Conservation (phyloP, 208 protist genomes). For the Phytomonas francai region DNA sequence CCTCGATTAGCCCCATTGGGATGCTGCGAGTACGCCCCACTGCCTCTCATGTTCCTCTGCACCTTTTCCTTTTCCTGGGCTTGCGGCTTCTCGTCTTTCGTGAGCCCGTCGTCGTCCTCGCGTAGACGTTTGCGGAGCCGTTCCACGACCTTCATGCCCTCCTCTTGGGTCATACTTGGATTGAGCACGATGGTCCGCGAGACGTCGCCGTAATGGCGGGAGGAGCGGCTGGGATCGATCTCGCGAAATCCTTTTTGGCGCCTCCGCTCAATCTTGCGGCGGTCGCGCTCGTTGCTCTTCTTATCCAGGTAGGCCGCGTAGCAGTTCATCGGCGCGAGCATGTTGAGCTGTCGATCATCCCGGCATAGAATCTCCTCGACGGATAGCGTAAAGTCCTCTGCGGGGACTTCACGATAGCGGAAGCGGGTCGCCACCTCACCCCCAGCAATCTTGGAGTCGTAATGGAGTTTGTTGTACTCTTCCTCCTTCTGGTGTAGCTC, state of each 20-base stretch:
- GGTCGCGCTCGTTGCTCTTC: slow-evolving; percentile 60
- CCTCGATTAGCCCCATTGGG: background rate
- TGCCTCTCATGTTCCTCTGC: slow-evolving; percentile 4
- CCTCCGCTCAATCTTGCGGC: slow-evolving; percentile 39
- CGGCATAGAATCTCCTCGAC: slow-evolving; percentile 80
- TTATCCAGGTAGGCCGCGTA: slow-evolving; percentile 84
- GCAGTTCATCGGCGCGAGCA: slow-evolving; percentile 89
- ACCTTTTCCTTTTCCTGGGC: background rate
- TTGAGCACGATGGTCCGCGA: slow-evolving; percentile 60
- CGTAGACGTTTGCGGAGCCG: slow-evolving; percentile 56
- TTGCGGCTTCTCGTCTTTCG: background rate
- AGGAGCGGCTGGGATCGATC: slow-evolving; percentile 51
- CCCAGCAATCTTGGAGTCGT: slow-evolving; percentile 30
- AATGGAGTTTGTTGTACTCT: slow-evolving; percentile 80
- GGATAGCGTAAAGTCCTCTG: slow-evolving; percentile 79
- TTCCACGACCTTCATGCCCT: slow-evolving; percentile 39
- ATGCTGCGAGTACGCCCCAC: background rate
- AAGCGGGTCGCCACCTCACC: slow-evolving; percentile 31
- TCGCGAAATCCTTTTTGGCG: slow-evolving; percentile 59
- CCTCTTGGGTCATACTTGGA: slow-evolving; percentile 32
- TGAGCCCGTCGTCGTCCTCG: background rate
- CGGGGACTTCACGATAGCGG: slow-evolving; percentile 72
- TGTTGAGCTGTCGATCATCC: slow-evolving; percentile 89
- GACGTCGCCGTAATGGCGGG: slow-evolving; percentile 72
- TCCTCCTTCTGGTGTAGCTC: slow-evolving; percentile 70